Percentiles rank a stretch among this genome's conserved stretches.
Evolutionary conservation across 805 yeast species (phyloP).

Genomic region (Nematodospora valgi): DNA sequence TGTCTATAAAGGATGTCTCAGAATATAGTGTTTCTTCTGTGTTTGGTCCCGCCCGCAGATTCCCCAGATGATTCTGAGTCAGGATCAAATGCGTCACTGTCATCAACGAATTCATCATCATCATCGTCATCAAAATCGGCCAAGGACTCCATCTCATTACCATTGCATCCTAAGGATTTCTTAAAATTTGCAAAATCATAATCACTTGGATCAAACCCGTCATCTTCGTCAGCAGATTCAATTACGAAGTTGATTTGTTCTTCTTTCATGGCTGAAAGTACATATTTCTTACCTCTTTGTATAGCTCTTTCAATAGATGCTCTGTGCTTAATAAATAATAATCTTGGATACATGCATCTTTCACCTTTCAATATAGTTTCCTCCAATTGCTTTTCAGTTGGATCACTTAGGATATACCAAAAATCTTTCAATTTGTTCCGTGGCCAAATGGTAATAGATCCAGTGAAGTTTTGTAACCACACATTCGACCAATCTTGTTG

Average conservation of each 20-base stretch:
- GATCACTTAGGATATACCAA: slow-evolving; percentile 63
- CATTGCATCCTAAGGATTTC: slow-evolving; percentile 3
- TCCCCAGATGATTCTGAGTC: slow-evolving; percentile 1
- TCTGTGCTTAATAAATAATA: slow-evolving; percentile 63
- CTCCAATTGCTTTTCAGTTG: slow-evolving; percentile 54
- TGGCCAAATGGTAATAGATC: slow-evolving; percentile 77
- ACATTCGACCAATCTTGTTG: slow-evolving; percentile 81
- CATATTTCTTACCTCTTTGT: slow-evolving; percentile 41
- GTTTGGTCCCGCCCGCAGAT: not conserved
- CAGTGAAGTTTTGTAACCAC: slow-evolving; percentile 71
- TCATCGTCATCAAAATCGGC: slow-evolving; percentile 11
- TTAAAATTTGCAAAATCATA: slow-evolving; percentile 7
- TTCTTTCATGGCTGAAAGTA: slow-evolving; percentile 16
- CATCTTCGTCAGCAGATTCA: slow-evolving; percentile 9
- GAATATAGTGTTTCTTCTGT: slow-evolving; percentile 7
- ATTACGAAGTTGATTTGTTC: slow-evolving; percentile 2
- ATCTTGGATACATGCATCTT: slow-evolving; percentile 60
- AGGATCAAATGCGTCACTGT: slow-evolving; percentile 1
- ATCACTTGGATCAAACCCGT: slow-evolving; percentile 8
- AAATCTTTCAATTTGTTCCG: slow-evolving; percentile 58
- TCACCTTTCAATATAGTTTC: slow-evolving; percentile 62
- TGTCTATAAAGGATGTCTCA: too few relatives aligned
- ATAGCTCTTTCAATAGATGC: slow-evolving; percentile 63
- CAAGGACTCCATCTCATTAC: slow-evolving; percentile 13
- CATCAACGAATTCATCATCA: slow-evolving; percentile 3